phyloP scores from a whole-genome alignment of 2,329 filamentous ascomycete genomes.

The Colletotrichum zoysiae region DNA sequence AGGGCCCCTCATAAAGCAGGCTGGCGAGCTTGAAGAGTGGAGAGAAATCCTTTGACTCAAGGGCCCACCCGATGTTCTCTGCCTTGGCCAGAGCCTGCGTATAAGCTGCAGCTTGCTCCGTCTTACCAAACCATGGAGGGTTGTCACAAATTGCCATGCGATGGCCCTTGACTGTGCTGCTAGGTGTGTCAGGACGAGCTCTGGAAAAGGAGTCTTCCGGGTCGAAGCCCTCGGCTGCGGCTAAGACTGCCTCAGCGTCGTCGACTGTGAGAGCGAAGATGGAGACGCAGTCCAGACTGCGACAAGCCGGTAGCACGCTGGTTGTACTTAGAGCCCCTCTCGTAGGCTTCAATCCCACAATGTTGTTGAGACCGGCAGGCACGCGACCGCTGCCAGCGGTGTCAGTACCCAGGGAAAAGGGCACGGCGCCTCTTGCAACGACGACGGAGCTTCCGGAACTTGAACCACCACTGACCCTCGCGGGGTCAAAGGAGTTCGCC shows the following conservation, averaged over 20 bases:
- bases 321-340: constrained; percentile 63
- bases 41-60: constrained; percentile 60
- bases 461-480: constrained; percentile 62
- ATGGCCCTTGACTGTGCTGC: constrained; percentile 41
- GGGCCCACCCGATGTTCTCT: constrained; percentile 54
- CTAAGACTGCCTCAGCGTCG: constrained; percentile 64
- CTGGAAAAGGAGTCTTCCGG: constrained; percentile 65
- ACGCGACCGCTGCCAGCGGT: constrained; percentile 68
- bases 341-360: constrained; percentile 65
- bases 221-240: constrained; percentile 62
- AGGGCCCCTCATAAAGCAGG: constrained; percentile 68
- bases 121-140: constrained; percentile 53
- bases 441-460: constrained; percentile 69
- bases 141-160: constrained; percentile 55
- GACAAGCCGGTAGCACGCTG: constrained; percentile 67
- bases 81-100: constrained; percentile 55
- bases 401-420: constrained; percentile 69
- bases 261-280: constrained; percentile 62
- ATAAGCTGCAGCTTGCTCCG: constrained; percentile 58
- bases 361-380: constrained; percentile 65
- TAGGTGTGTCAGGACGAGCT: constrained; percentile 44
- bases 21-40: constrained; percentile 64
- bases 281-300: constrained; percentile 69
- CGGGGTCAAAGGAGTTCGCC: constrained; percentile 61
- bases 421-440: constrained; percentile 65